These are phyloP conservation scores for Phytopythium kandeliae DNA, from an alignment of 352 stramenopile species.

Conservation along the genomic window DNA sequence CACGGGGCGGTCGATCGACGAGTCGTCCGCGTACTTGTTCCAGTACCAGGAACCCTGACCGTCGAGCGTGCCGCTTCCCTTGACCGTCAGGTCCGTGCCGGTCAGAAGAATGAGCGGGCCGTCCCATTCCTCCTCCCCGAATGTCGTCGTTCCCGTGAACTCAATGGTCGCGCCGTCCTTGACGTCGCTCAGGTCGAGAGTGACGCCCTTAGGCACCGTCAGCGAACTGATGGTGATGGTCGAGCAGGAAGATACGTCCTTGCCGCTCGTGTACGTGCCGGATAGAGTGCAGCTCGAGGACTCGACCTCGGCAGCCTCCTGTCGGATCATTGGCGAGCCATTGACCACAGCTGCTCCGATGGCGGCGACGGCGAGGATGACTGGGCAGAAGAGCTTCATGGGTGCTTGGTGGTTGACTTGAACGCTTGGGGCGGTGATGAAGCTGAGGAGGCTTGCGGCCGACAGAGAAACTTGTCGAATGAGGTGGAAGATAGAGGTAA, in stretches of 20 bases:
- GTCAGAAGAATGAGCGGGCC: slow-evolving; percentile 26
- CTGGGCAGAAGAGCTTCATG: no score
- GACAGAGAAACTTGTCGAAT: no score
- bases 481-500: no score
- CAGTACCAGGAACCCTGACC: slow-evolving; percentile 21
- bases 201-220: slow-evolving; percentile 19
- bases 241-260: slow-evolving; percentile 21
- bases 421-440: no score
- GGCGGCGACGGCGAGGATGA: no score
- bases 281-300: slow-evolving; percentile 23
- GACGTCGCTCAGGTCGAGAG: slow-evolving; percentile 27
- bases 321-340: neutral
- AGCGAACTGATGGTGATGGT: slow-evolving; percentile 27
- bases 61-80: slow-evolving; percentile 17
- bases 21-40: no score
- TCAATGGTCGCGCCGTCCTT: slow-evolving; percentile 22
- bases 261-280: slow-evolving; percentile 22
- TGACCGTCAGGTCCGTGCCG: slow-evolving; percentile 16
- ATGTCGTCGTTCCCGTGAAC: slow-evolving; percentile 30
- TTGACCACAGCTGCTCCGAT: no score
- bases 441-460: no score
- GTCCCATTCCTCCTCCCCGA: slow-evolving; percentile 13
- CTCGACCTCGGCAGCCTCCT: neutral
- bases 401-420: no score
- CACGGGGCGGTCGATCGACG: no score